Evolutionary conservation across 1,139 yeast genomes (phyloP), one percentile per base, ranked within the genome.

Genomic region (Lizanozyma gosingica): DNA sequence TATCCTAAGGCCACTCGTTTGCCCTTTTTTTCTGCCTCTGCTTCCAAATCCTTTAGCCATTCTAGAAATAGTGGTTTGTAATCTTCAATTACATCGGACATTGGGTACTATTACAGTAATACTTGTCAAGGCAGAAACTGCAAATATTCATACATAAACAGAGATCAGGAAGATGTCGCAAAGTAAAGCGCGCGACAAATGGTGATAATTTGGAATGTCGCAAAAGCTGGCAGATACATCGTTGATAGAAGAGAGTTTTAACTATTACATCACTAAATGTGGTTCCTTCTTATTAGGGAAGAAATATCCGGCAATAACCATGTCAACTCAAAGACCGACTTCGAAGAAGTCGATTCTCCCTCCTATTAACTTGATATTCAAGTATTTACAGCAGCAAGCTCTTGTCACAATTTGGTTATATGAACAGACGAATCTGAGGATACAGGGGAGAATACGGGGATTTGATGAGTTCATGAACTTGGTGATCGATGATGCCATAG

Each of bases 381-480:
- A 84, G 60, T 84, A 78, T 56, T 70, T 92, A 46, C 97, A 90
- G 57, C 85, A 83, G 52, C 94, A 86, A 50, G 68, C 83, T 2
- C 66, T 71, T 16, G 97, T 90, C 35, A 78, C 82, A 17, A 78
- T 90, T 36, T 90, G 97, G 97, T 69, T 90, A 18, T 88, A 73
- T 51, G 97, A 92, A 54, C 97, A 92, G 57, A 75, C 82, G 0
- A 80, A 78, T 32, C 71, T 75, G 50, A 71, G 94, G 46, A 76
- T 94, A 22, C 88, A 84, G 50, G 98, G 98, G 1, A 77, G 74
- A 48, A 82, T 92, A 38, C 70, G 78, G 52, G 99, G 99, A 1
- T 92, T 94, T 60, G 99, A 94, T 59, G 98, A 94, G 63, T 92
- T 88, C 55, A 92, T 94, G 98, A 94, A 94, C 54, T 63, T 94